Evolutionary conservation across 192 early-diverging fungal species (phyloP).

Genomic region (Chytriomyces sp.): DNA sequence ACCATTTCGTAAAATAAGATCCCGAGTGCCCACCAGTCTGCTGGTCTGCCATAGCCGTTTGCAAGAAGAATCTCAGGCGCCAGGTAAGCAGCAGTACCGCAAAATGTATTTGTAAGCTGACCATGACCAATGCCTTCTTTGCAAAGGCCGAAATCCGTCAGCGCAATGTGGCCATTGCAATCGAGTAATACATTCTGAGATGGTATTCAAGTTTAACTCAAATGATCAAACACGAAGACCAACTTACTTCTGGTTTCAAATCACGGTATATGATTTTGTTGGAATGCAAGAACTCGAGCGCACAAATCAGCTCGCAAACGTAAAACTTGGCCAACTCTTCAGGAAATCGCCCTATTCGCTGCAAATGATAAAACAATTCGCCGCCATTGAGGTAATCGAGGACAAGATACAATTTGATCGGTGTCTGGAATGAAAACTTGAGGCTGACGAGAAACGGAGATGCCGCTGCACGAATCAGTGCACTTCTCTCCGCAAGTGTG

Average conservation of each 20-base stretch:
- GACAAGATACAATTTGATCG: slow-evolving; percentile 93
- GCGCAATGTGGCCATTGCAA: slow-evolving; percentile 66
- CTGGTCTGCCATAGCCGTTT: slow-evolving; percentile 66
- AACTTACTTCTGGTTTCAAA: slow-evolving; percentile 19
- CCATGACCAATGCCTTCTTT: slow-evolving; percentile 59
- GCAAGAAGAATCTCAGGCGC: slow-evolving; percentile 79
- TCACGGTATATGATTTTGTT: slow-evolving; percentile 81
- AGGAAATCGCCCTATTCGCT: slow-evolving; percentile 63
- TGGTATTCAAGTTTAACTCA: background rate
- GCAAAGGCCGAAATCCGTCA: slow-evolving; percentile 81
- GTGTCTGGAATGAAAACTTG: slow-evolving; percentile 72
- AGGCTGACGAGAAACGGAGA: slow-evolving; percentile 68
- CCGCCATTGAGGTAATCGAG: slow-evolving; percentile 96
- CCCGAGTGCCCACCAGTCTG: slow-evolving; percentile 83
- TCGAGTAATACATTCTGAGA: slow-evolving; percentile 55
- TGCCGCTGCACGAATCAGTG: slow-evolving; percentile 78
- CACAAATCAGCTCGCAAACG: slow-evolving; percentile 86
- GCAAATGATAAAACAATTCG: slow-evolving; percentile 81
- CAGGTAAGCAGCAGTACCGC: slow-evolving; percentile 57
- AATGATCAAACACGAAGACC: background rate
- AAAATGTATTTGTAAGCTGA: slow-evolving; percentile 55
- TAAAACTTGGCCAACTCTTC: slow-evolving; percentile 73
- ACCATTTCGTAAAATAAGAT: slow-evolving; percentile 61
- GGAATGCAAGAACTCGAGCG: slow-evolving; percentile 90
- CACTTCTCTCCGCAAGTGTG: slow-evolving; percentile 89